phyloP scores from a whole-genome alignment of 768 basidiomycete species.

The Tylopilus intermedius region DNA sequence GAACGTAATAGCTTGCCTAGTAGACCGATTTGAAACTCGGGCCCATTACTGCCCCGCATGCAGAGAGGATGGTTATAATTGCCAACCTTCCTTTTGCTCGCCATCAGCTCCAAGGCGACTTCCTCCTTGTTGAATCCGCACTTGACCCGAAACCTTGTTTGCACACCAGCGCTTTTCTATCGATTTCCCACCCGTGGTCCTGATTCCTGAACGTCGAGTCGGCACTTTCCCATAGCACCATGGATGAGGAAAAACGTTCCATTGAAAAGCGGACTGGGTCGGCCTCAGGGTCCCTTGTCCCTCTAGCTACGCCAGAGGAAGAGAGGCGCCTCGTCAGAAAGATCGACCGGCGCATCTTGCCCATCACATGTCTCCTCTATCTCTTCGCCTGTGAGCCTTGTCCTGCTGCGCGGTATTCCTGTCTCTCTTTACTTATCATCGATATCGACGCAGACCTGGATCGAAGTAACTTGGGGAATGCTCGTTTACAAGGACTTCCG shows the following conservation, averaged over 20 bases:
- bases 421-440: constrained; percentile 1
- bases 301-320: constrained; percentile 28
- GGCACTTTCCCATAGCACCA: neutral
- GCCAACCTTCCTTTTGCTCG: neutral
- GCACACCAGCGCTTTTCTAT: neutral
- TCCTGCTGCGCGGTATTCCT: neutral
- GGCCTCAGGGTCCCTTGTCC: neutral
- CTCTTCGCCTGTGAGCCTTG: constrained; percentile 61
- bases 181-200: neutral
- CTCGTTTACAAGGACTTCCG: constrained; percentile 69
- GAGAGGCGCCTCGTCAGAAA: constrained; percentile 36
- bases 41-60: neutral
- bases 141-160: neutral
- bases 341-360: constrained; percentile 33
- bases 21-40: neutral
- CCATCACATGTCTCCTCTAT: constrained; percentile 68
- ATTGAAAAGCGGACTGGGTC: neutral
- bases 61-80: neutral
- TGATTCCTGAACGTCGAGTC: too few relatives aligned
- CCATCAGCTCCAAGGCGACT: neutral
- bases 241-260: constrained; percentile 21
- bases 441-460: constrained; percentile 44
- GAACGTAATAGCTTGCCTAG: neutral
- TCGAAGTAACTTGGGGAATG: constrained; percentile 75
- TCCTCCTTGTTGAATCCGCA: neutral